A percentile compares a stretch with the other conserved stretches of the same genome.
phyloP scores from a whole-genome alignment of 2,329 filamentous ascomycete genomes.

The Metarhizium sp. region DNA sequence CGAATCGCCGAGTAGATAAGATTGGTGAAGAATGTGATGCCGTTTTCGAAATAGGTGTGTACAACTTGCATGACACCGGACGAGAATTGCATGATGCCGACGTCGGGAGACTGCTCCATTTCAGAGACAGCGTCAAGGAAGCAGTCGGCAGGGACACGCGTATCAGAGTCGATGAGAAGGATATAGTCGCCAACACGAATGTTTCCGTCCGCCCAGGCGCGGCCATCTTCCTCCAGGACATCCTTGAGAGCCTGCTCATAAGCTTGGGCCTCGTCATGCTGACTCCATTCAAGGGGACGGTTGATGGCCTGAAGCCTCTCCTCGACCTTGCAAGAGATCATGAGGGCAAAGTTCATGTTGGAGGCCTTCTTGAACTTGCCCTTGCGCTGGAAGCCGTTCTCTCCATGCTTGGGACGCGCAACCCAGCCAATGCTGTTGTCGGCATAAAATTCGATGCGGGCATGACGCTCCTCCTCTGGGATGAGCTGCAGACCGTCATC shows the following conservation, averaged over 20 bases:
- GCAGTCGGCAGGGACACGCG: conserved; percentile 68
- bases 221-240: conserved; percentile 56
- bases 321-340: conserved; percentile 61
- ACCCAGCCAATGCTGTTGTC: conserved; percentile 64
- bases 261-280: conserved; percentile 56
- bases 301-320: conserved; percentile 52
- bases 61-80: conserved; percentile 75
- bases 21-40: conserved; percentile 64
- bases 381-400: conserved; percentile 51
- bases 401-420: conserved; percentile 53
- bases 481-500: conserved; percentile 66
- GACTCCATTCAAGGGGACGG: conserved; percentile 54
- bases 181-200: conserved; percentile 82
- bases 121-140: conserved; percentile 71
- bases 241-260: conserved; percentile 58
- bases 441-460: conserved; percentile 58
- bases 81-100: conserved; percentile 70
- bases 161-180: conserved; percentile 65
- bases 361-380: conserved; percentile 65
- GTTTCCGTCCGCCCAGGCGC: conserved; percentile 76
- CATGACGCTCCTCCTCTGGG: conserved; percentile 49
- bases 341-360: conserved; percentile 64
- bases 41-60: conserved; percentile 62
- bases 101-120: conserved; percentile 71
- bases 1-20: conserved; percentile 69